Percentiles rank a stretch among this genome's conserved stretches.
These are phyloP conservation scores for Neolentinus lepideus DNA, from an alignment of 1,284 basidiomycete species.

Conservation along the genomic window DNA sequence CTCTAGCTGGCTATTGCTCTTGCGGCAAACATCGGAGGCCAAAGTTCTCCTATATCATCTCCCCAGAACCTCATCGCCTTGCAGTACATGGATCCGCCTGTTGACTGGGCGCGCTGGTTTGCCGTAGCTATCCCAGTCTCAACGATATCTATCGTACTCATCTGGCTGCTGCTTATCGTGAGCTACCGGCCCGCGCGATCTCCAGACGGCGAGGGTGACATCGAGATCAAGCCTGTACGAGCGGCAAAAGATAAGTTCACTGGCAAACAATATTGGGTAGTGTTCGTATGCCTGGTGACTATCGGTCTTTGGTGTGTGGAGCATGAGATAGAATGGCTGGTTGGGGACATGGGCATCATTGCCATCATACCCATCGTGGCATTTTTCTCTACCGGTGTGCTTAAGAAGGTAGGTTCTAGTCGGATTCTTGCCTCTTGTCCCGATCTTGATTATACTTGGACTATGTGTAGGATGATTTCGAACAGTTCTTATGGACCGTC, in stretches of 20 bases:
- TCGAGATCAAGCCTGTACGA: constrained; percentile 79
- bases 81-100: constrained; percentile 76
- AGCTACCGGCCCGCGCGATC: constrained; percentile 71
- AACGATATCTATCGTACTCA: constrained; percentile 75
- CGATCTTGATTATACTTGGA: neutral
- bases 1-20: constrained; percentile 88
- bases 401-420: constrained; percentile 80
- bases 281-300: constrained; percentile 78
- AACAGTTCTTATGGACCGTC: constrained; percentile 91
- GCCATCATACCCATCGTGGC: constrained; percentile 91
- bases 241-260: constrained; percentile 79
- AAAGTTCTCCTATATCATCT: constrained; percentile 90
- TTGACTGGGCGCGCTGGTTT: constrained; percentile 95
- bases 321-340: constrained; percentile 66
- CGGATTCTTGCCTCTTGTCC: neutral
- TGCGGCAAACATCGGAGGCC: constrained; percentile 97
- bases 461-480: constrained; percentile 78
- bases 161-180: constrained; percentile 87
- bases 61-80: constrained; percentile 97
- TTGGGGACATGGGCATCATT: constrained; percentile 98
- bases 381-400: constrained; percentile 91
- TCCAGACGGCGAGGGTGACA: constrained; percentile 70
- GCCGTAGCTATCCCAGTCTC: constrained; percentile 91
- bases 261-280: constrained; percentile 87
- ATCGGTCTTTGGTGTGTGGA: constrained; percentile 92